These are phyloP conservation scores for Starmera dryadoides DNA, from an alignment of 805 yeast species.

Conservation along the genomic window DNA sequence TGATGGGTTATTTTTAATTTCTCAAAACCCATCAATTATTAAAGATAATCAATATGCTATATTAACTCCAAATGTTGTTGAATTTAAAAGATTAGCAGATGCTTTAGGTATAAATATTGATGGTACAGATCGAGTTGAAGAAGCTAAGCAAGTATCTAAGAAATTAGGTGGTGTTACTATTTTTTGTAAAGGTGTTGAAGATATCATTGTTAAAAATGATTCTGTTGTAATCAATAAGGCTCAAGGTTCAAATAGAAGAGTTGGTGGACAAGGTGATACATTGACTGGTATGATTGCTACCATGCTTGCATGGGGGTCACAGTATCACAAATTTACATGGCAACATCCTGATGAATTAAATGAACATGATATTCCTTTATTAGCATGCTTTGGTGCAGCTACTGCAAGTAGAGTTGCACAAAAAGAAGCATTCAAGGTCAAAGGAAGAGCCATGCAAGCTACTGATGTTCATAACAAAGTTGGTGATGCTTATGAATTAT, in stretches of 20 bases:
- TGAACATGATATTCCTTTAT: slow-evolving; percentile 26
- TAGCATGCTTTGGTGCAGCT: slow-evolving; percentile 71
- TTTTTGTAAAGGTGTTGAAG: slow-evolving; percentile 68
- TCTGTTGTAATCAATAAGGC: slow-evolving; percentile 34
- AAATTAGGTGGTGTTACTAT: slow-evolving; percentile 50
- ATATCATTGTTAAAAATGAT: slow-evolving; percentile 51
- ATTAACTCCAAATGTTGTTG: slow-evolving; percentile 86
- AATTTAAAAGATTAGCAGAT: slow-evolving; percentile 63
- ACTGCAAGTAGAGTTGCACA: slow-evolving; percentile 61
- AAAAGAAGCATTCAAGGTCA: slow-evolving; percentile 50
- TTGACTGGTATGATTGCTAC: slow-evolving; percentile 82
- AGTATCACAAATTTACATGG: slow-evolving; percentile 58
- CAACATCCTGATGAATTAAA: slow-evolving; percentile 28
- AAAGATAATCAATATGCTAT: slow-evolving; percentile 53
- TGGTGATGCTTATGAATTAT: slow-evolving; percentile 44
- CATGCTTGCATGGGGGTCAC: slow-evolving; percentile 69
- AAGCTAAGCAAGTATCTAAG: slow-evolving; percentile 36
- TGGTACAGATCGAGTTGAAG: slow-evolving; percentile 4
- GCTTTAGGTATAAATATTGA: slow-evolving; percentile 25
- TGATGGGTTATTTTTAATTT: slow-evolving; percentile 70
- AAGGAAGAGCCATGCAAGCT: slow-evolving; percentile 80
- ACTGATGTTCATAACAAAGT: slow-evolving; percentile 68
- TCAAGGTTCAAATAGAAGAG: slow-evolving; percentile 69
- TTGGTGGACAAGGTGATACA: slow-evolving; percentile 97
- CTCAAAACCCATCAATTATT: slow-evolving; percentile 48